Evolutionary conservation across 345 rosid species (phyloP).

Genomic region (Brassica carinata): DNA sequence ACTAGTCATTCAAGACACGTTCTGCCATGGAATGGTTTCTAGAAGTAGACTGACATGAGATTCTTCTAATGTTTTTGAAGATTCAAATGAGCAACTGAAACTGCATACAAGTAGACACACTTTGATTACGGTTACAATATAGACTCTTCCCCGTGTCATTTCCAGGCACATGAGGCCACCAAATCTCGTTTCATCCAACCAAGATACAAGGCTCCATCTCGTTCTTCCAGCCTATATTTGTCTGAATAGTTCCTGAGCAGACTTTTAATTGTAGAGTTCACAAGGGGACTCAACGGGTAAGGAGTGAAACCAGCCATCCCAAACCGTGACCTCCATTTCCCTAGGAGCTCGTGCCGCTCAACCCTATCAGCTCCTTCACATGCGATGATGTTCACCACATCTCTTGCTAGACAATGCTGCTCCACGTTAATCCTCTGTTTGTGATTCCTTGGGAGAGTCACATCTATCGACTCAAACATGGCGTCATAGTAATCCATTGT

Average conservation of each 20-base stretch:
- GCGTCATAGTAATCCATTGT: constrained; percentile 77
- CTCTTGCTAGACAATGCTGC: constrained; percentile 95
- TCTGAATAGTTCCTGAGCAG: constrained; percentile 65
- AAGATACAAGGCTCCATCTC: constrained; percentile 78
- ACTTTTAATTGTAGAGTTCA: constrained; percentile 70
- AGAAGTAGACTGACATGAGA: background rate
- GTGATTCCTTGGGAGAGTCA: constrained; percentile 68
- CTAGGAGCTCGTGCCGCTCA: constrained; percentile 82
- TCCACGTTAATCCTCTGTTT: constrained; percentile 88
- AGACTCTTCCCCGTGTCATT: constrained; percentile 38
- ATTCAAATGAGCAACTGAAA: constrained; percentile 25
- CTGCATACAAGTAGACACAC: constrained; percentile 23
- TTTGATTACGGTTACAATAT: constrained; percentile 3
- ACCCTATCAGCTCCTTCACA: constrained; percentile 90
- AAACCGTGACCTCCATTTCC: constrained; percentile 86
- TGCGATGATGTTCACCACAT: constrained; percentile 86
- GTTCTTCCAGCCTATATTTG: constrained; percentile 78
- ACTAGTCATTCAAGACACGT: background rate
- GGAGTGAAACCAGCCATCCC: constrained; percentile 84
- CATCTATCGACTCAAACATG: constrained; percentile 90
- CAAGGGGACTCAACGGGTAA: constrained; percentile 76
- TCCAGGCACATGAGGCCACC: constrained; percentile 96
- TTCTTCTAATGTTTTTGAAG: constrained; percentile 15
- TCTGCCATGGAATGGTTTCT: background rate
- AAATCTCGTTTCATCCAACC: constrained; percentile 92